Evolutionary conservation across 2,329 filamentous ascomycete species (phyloP), one percentile per base, ranked within the genome.

Genomic region (Penicillium corylophilum): DNA sequence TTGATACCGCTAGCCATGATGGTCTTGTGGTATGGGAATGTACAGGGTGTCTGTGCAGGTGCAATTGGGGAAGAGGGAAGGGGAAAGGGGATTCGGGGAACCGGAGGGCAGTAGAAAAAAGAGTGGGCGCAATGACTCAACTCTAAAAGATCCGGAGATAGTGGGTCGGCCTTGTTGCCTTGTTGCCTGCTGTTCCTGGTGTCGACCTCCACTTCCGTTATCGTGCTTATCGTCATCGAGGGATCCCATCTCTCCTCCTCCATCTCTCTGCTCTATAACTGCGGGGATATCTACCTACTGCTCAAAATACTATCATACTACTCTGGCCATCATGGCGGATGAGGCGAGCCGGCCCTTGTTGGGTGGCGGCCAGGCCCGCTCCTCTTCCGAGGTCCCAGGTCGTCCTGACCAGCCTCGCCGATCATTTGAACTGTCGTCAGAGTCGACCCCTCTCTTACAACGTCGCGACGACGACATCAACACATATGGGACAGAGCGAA

Each of bases 401-500:
- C 53, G 44, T 43, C 46, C 52, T 20, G 50, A 64, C 46, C 51
- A 55, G 33, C 50, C 53, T 42, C 54, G 45, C 22, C 59, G 46
- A 48, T 60, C 69, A 16, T 74, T 69, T 43, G 63, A 69, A 48
- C 51, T 71, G 15, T 68, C 71, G 9, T 74, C 72, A 18, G 74
- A 76, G 61, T 74, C 72, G 12, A 74, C 74, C 23, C 74, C 74
- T 22, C 68, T 76, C 15, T 63, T 76, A 15, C 61, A 64, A 26
- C 68, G 63, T 48, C 68, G 64, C 20, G 65, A 72, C 44, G 64
- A 71, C 53, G 67, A 69, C 16, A 44, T 63, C 16, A 44, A 57
- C 24, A 54, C 53, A 15, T 73, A 74, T 49, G 63, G 67, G 45
- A 64, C 64, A n/a, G 59, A 64, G 43, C 52, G 57, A 47, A 45